Evolutionary conservation across 2,329 filamentous ascomycete species (phyloP), one percentile per base, ranked within the genome.

Genomic region (Paracamarosporium sp.): DNA sequence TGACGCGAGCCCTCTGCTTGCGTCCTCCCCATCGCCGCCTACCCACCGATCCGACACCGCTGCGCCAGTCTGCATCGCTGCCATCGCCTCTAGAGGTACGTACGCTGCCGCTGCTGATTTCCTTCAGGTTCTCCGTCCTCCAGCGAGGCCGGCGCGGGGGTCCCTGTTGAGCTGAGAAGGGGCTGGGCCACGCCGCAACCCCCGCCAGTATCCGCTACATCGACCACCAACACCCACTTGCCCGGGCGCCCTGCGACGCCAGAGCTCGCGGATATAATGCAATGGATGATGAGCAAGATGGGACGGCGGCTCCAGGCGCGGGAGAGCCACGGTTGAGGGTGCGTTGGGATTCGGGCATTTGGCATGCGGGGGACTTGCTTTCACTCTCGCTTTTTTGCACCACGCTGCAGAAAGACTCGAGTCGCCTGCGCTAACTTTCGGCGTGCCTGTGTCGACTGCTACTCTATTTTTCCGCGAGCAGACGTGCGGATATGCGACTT

Each of bases 81-180:
- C 35, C 20, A 27, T 41, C 24, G n/a, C 27, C 48, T 25, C 30
- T 24, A 27, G 22, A 60, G 59, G 62, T 64, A 58, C 43, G 62
- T 64, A 47, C 33, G 4, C n/a, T 48, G 20, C 20, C n/a, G 27
- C 38, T 41, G 48, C 22, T 24, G 8, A 20, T n/a, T 20, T 28
- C 33, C 38, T 13, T 17, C 31, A 45, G 61, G 45, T 53, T 62
- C 51, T 54, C 46, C 36, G 53, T 51, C 38, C 30, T 33, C n/a
- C 54, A 38, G 30, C 33, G 31, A 44, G 33, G 30, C 53, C 43
- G 44, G 43, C 59, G 54, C 52, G 27, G 43, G 15, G 36, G 53
- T 30, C 35, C 36, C 11, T 22, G 43, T 31, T 22, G 36, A 43
- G 6, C 7, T 48, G 30, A 1, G 50, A 24, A 50, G 38, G 44